Evolutionary conservation across 306 rosid genomes (phyloP).

Genomic region (Ormosia emarginata): DNA sequence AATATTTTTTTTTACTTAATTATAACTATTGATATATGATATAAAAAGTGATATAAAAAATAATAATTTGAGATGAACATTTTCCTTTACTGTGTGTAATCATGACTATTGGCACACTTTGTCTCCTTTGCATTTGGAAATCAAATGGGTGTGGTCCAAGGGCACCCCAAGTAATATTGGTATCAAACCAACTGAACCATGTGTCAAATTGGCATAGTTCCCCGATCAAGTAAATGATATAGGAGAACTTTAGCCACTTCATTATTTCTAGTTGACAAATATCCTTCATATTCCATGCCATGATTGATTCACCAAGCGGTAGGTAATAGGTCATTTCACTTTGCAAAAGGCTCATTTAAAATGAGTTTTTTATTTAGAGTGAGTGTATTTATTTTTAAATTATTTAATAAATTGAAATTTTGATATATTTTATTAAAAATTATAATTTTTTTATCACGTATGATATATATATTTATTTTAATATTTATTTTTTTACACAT

Average conservation of each 20-base stretch:
- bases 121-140: constrained; percentile 38
- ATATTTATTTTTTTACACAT: too few species aligned
- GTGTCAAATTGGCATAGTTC: constrained; percentile 13
- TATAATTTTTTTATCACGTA: too few species aligned
- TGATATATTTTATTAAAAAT: too few species aligned
- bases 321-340: constrained; percentile 59
- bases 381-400: too few species aligned
- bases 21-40: too few species aligned
- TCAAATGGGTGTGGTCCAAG: constrained; percentile 25
- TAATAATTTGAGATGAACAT: too few species aligned
- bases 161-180: background rate
- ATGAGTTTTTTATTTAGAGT: too few species aligned
- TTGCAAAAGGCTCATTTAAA: background rate
- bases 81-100: constrained; percentile 29
- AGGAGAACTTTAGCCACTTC: constrained; percentile 25
- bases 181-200: constrained; percentile 18
- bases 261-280: constrained; percentile 29
- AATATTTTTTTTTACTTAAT: too few species aligned
- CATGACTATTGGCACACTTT: constrained; percentile 36
- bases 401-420: too few species aligned
- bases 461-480: too few species aligned
- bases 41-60: too few species aligned
- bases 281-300: constrained; percentile 32
- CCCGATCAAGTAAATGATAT: constrained; percentile 12
- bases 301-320: constrained; percentile 62